Evolutionary conservation across 2,329 filamentous ascomycete genomes (phyloP).

Genomic region (Neodidymelliopsis sp.): DNA sequence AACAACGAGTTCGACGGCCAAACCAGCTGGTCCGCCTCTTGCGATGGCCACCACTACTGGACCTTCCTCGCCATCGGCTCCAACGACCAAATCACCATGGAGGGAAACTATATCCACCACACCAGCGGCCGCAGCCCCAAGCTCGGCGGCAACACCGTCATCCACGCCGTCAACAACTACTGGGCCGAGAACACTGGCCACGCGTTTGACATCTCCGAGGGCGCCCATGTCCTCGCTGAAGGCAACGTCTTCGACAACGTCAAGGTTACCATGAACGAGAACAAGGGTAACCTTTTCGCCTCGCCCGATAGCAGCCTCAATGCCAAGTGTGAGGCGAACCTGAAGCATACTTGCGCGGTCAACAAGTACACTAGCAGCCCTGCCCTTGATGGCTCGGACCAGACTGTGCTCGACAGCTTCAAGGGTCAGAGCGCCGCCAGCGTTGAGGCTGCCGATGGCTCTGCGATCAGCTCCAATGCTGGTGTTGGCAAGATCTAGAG

Average conservation of each 20-base stretch:
- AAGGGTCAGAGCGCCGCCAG: slow-evolving; percentile 60
- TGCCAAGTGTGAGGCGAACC: slow-evolving; percentile 50
- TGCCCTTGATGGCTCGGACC: slow-evolving; percentile 45
- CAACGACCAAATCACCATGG: slow-evolving; percentile 63
- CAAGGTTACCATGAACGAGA: slow-evolving; percentile 50
- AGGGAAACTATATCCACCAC: slow-evolving; percentile 66
- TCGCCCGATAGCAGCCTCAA: slow-evolving; percentile 47
- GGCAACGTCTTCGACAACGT: slow-evolving; percentile 66
- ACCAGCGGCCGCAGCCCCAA: slow-evolving; percentile 64
- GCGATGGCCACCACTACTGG: slow-evolving; percentile 67
- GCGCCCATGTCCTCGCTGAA: slow-evolving; percentile 57
- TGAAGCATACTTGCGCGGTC: slow-evolving; percentile 60
- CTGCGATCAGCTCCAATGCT: slow-evolving; percentile 49
- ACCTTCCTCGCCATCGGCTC: slow-evolving; percentile 62
- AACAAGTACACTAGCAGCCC: slow-evolving; percentile 51
- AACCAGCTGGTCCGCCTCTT: slow-evolving; percentile 62
- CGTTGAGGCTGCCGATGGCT: slow-evolving; percentile 50
- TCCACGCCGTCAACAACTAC: slow-evolving; percentile 69
- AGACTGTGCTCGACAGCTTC: slow-evolving; percentile 59
- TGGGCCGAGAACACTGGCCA: slow-evolving; percentile 63
- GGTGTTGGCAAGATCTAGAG: slow-evolving; percentile 54
- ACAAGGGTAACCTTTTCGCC: slow-evolving; percentile 50
- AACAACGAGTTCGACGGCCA: slow-evolving; percentile 65
- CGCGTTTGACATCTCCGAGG: slow-evolving; percentile 58
- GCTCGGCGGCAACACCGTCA: slow-evolving; percentile 60